Evolutionary conservation across 78 protist species (phyloP), one percentile per base, ranked within the genome.

Genomic region (Protostelium mycophagum): DNA sequence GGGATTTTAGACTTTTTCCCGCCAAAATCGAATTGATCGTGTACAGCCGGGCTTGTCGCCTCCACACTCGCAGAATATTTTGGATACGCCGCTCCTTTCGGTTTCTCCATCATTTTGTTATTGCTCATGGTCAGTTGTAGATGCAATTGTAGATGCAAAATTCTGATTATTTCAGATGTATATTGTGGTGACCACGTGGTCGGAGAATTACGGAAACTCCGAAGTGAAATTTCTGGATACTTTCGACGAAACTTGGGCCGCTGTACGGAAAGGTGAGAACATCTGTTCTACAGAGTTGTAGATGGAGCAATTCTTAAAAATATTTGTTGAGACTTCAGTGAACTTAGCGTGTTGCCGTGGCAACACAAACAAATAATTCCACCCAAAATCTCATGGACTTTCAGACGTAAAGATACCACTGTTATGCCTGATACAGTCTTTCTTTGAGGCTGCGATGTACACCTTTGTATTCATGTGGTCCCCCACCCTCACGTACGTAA

Each of bases 401-500:
- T n/a, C 38, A 88, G 90, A 88, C 88, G 35, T 36, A 28, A 63
- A 37, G 10, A 85, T 95, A 31, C 35, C 88, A 34, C 35, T 36
- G 73, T 88, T 96, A 0, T 99, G 99, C 1, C 28, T 63, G 28
- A 34, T 86, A 38, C 96, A 95, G 88, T 86, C 98, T 28, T 38
- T 94, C 51, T 98, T 97, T 38, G 99, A 98, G 89, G 96, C 96
- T 25, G 92, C 97, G 34, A 98, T 98, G 99, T 98, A 97, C 85
- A 87, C 89, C 1, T 98, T 97, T 39, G 99, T 98, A 0, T 97
- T 98, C 88, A 63, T 94, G 87, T 98, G 99, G 99, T 96, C 98
- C 1, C 99, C 99, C 0, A 86, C 96, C 0, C 88, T 97, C 37
- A 38, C 51, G 31, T 35, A 1, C 23, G 63, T 9, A 0, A 1